Evolutionary conservation across 2,329 filamentous ascomycete species (phyloP).

Genomic region (Fusarium sp.): DNA sequence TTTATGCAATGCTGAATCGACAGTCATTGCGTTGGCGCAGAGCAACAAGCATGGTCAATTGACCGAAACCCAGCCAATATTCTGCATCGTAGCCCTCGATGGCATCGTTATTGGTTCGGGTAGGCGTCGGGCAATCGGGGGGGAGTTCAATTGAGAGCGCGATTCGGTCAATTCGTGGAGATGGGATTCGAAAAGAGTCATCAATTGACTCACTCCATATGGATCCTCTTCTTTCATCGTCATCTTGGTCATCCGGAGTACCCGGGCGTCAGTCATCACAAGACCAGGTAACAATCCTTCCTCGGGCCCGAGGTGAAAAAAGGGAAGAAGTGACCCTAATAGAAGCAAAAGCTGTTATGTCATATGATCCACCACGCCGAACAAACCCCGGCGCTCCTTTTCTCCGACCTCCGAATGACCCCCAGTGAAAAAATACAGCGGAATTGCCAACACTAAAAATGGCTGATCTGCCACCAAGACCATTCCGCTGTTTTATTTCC

Average conservation of each 20-base stretch:
- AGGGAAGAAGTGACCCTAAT: background rate
- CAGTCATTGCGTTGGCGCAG: no score
- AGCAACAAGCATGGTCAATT: no score
- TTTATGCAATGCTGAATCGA: no score
- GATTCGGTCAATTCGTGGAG: no score
- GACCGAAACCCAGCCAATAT: no score
- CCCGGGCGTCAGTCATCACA: no score
- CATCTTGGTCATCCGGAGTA: background rate
- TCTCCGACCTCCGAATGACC: constrained; percentile 21
- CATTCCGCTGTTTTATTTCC: no score
- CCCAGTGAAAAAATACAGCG: no score
- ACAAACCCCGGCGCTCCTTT: constrained; percentile 23
- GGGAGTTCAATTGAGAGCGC: constrained; percentile 3
- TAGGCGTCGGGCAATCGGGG: constrained; percentile 1
- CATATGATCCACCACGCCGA: constrained; percentile 31
- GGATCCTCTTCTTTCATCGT: background rate
- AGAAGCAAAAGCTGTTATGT: constrained; percentile 15
- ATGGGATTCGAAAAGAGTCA: no score
- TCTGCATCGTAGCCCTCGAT: background rate
- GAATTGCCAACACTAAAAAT: no score
- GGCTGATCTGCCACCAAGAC: no score
- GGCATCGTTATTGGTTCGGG: constrained; percentile 11
- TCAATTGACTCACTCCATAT: background rate
- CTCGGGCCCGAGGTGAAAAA: background rate
- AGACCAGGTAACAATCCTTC: background rate